These are phyloP conservation scores for Euphrasia arctica DNA, from an alignment of 305 asterid genomes.

Conservation along the genomic window DNA sequence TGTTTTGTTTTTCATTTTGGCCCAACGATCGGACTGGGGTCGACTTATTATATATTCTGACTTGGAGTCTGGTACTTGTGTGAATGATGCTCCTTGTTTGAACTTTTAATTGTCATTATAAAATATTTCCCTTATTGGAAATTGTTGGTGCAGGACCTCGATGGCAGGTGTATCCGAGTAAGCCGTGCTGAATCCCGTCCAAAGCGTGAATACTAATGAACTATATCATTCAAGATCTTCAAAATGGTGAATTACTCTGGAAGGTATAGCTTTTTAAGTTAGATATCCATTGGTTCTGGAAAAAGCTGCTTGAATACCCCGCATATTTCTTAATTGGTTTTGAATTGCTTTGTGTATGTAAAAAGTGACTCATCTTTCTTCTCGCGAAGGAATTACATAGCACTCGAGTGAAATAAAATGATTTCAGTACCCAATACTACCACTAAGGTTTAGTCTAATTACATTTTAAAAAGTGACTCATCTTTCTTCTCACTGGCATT, in stretches of 20 bases:
- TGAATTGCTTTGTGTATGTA: neutral
- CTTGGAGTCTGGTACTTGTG: neutral
- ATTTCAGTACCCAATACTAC: neutral
- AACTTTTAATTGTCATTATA: neutral
- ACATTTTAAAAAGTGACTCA: no score
- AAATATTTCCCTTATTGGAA: constrained; percentile 13
- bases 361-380: neutral
- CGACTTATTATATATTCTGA: neutral
- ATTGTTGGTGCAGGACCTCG: constrained; percentile 54
- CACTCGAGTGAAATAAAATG: neutral
- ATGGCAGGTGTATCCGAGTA: constrained; percentile 77
- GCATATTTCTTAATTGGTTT: neutral
- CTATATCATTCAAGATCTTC: constrained; percentile 24
- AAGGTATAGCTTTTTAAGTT: constrained; percentile 13
- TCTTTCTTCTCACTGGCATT: no score
- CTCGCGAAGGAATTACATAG: neutral
- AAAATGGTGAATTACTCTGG: constrained; percentile 19
- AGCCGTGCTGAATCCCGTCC: constrained; percentile 80
- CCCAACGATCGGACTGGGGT: no score
- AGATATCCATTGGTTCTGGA: no score
- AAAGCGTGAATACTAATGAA: constrained; percentile 53
- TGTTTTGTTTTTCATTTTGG: no score
- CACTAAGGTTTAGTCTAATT: neutral
- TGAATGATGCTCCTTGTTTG: neutral
- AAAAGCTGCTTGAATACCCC: no score